phyloP scores from a whole-genome alignment of 1,284 basidiomycete genomes.

The Austroboletus novae-zelandiae region DNA sequence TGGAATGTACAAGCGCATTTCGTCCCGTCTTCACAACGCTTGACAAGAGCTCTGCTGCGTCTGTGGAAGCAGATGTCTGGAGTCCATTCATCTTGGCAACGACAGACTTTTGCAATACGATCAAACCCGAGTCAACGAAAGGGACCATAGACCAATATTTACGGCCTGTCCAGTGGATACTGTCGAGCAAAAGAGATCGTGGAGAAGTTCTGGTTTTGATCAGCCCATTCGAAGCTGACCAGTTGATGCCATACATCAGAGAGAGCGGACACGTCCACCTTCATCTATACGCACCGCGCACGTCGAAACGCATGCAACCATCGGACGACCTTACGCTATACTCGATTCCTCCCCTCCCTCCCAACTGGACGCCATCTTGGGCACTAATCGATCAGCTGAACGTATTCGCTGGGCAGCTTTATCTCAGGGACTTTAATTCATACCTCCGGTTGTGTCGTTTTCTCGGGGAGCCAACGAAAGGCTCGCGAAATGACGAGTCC shows the following conservation, averaged over 20 bases:
- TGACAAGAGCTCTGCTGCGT: neutral
- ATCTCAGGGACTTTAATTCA: neutral
- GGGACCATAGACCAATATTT: conserved; percentile 28
- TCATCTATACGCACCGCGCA: too few species aligned
- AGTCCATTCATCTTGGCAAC: conserved; percentile 20
- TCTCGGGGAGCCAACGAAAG: neutral
- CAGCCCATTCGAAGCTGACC: too few species aligned
- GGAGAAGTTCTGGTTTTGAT: too few species aligned
- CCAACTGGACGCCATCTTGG: neutral
- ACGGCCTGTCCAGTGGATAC: conserved; percentile 43
- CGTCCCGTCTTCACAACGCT: conserved; percentile 8
- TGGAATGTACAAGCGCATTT: neutral
- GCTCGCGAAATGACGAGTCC: too few species aligned
- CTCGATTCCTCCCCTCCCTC: neutral
- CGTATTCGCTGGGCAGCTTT: neutral
- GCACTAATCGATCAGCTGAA: neutral
- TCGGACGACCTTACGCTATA: neutral
- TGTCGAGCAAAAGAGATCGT: conserved; percentile 24
- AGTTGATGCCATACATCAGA: too few species aligned
- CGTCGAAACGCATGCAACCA: neutral
- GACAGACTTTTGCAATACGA: conserved; percentile 22
- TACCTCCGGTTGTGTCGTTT: neutral
- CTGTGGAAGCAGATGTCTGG: conserved; percentile 6
- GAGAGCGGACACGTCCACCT: neutral
- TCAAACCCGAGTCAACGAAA: too few species aligned